Conservation (phyloP, 495 filamentous ascomycete genomes). For the Parathielavia appendiculata region DNA sequence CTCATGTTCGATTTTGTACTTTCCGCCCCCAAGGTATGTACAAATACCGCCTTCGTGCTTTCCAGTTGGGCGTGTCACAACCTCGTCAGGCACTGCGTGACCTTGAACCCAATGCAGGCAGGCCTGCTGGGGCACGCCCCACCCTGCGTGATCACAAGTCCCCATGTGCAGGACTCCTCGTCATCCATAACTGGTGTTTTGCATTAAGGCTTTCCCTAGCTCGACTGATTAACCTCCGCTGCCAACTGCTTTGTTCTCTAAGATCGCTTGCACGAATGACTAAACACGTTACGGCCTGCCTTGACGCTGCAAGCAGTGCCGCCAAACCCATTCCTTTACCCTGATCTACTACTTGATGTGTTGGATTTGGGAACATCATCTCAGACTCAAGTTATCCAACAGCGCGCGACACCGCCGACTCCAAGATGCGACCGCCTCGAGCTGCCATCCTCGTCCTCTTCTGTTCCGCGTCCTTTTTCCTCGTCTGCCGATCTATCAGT, state of each 20-base stretch:
- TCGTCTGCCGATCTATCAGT: conserved; percentile 41
- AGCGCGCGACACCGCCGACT: background rate
- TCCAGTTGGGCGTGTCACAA: background rate
- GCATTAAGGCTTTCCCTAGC: background rate
- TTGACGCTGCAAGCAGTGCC: conserved; percentile 16
- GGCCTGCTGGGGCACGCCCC: background rate
- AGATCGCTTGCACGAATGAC: conserved; percentile 9
- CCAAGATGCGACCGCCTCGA: conserved; percentile 45
- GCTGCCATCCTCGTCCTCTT: conserved; percentile 44
- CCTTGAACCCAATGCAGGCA: background rate
- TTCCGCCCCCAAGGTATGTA: background rate
- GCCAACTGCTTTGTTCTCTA: background rate
- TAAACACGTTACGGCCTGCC: conserved; percentile 11
- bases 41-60: background rate
- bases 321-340: background rate
- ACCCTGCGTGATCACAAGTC: conserved; percentile 5
- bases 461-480: conserved; percentile 44
- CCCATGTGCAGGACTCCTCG: background rate
- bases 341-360: no score
- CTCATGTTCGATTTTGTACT: background rate
- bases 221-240: background rate
- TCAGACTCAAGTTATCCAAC: background rate
- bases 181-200: background rate
- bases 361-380: background rate
- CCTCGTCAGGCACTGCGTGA: background rate